Percentiles rank a stretch among this genome's conserved stretches.
Conservation (phyloP, 371 early-diverging fungal species). For the Sporodiniella umbellata region DNA sequence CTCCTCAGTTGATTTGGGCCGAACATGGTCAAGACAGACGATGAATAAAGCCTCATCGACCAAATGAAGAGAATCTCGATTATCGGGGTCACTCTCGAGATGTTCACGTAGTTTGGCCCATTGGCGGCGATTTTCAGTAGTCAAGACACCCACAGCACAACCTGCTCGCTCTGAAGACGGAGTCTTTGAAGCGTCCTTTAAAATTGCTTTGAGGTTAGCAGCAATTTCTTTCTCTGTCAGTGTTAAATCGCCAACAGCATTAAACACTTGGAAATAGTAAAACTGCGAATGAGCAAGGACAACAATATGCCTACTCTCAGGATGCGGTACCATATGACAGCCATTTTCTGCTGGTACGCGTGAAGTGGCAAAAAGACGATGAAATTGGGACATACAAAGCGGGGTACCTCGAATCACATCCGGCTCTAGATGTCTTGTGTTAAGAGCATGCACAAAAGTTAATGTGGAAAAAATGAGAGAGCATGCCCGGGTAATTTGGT, state of each 20-base stretch:
- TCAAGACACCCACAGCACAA: slow-evolving; percentile 59
- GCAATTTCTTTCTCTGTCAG: slow-evolving; percentile 50
- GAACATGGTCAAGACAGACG: slow-evolving; percentile 74
- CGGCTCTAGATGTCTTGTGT: slow-evolving; percentile 52
- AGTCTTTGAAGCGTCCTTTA: slow-evolving; percentile 30
- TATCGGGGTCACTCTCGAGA: slow-evolving; percentile 39
- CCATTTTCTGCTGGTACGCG: slow-evolving; percentile 54
- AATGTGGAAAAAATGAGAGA: slow-evolving; percentile 50
- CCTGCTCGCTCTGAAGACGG: slow-evolving; percentile 29
- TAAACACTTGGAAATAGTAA: slow-evolving; percentile 64
- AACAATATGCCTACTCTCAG: slow-evolving; percentile 53
- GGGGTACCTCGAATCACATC: slow-evolving; percentile 62
- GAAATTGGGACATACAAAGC: slow-evolving; percentile 65
- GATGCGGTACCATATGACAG: slow-evolving; percentile 45
- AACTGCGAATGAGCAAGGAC: slow-evolving; percentile 61
- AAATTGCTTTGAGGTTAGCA: slow-evolving; percentile 40
- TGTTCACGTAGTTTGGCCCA: slow-evolving; percentile 60
- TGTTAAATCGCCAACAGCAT: slow-evolving; percentile 33
- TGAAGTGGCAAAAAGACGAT: slow-evolving; percentile 55
- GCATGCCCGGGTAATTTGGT: slow-evolving; percentile 48
- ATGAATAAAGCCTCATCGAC: slow-evolving; percentile 79
- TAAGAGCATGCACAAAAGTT: slow-evolving; percentile 47
- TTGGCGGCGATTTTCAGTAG: slow-evolving; percentile 65
- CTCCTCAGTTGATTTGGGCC: slow-evolving; percentile 37
- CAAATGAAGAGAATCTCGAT: slow-evolving; percentile 54